Evolutionary conservation across 805 yeast species (phyloP), one percentile per base, ranked within the genome.

Genomic region (Saccharomycopsis selenospora): DNA sequence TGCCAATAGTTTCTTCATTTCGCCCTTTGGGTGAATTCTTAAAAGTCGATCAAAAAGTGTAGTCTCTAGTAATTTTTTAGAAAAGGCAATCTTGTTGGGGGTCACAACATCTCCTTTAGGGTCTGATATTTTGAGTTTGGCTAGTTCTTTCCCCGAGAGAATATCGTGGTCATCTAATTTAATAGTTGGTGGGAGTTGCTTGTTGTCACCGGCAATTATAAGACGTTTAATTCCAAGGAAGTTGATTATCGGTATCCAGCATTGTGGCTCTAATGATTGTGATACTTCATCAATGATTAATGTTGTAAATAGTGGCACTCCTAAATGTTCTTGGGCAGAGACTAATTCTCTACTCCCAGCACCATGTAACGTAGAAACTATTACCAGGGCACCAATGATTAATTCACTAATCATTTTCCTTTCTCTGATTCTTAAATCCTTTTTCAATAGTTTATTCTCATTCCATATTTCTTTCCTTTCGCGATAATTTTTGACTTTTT

Each of bases 251-350:
- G 99, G 97, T 22, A 91, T 89, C 97, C 97, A 90, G 59, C 97
- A 89, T 56, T 91, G 95, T 1, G 97, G 95, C 59, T 91, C 96
- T 47, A 91, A 66, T 8, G 96, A 75, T 63, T 91, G 99, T 0
- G 97, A 88, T 0, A 91, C 96, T 64, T 91, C 99, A 65, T 91
- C 99, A 29, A 91, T 90, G 10, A 93, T 85, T 27, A 91, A 70
- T 0, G 95, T 79, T 55, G 86, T 87, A 59, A 91, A 87, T 10
- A 80, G 60, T 4, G 50, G 41, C 10, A 17, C 27, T 3, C 42
- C 47, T 11, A 10, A 22, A 29, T 64, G 67, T 36, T 64, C 48
- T 5, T 52, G 47, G 10, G 25, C 36, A n/a, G 47, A 47, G n/a
- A 75, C 69, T 7, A 89, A 64, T 43, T 84, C 89, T 56, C 80